These are phyloP conservation scores for Blastocystis sp. DNA, from an alignment of 352 stramenopile genomes.

Conservation along the genomic window DNA sequence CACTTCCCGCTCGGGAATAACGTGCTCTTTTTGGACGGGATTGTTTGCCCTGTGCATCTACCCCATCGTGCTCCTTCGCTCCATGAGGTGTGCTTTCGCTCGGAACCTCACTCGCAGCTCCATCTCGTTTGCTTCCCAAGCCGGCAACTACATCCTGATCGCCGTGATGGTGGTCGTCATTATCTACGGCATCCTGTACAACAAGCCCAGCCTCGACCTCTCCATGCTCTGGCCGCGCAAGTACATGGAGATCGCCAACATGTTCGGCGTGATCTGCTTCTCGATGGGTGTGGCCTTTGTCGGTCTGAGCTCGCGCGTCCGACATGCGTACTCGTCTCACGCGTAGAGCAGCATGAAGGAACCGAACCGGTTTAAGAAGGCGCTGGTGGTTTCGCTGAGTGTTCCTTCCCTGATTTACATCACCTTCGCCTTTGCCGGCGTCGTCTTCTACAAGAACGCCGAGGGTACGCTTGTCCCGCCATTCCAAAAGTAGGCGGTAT, in stretches of 20 bases:
- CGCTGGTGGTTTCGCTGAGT: slow-evolving; percentile 37
- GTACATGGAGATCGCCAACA: slow-evolving; percentile 65
- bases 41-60: slow-evolving; percentile 37
- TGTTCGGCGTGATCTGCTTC: slow-evolving; percentile 69
- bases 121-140: slow-evolving; percentile 64
- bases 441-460: slow-evolving; percentile 61
- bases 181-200: slow-evolving; percentile 34
- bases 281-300: slow-evolving; percentile 68
- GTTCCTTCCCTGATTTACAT: slow-evolving; percentile 53
- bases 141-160: slow-evolving; percentile 67
- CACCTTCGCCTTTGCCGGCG: slow-evolving; percentile 39
- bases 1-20: slow-evolving; percentile 34
- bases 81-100: slow-evolving; percentile 32
- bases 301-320: slow-evolving; percentile 52
- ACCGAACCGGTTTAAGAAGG: slow-evolving; percentile 16
- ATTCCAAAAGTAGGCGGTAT: slow-evolving; percentile 25
- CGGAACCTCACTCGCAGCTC: neutral
- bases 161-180: slow-evolving; percentile 48
- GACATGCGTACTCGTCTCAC: neutral
- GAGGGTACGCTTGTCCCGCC: neutral
- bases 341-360: slow-evolving; percentile 57
- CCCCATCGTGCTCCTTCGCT: slow-evolving; percentile 56
- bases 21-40: slow-evolving; percentile 41
- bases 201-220: slow-evolving; percentile 37
- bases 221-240: slow-evolving; percentile 30